phyloP scores from a whole-genome alignment of 495 filamentous ascomycete genomes.

The Neurospora sp. region DNA sequence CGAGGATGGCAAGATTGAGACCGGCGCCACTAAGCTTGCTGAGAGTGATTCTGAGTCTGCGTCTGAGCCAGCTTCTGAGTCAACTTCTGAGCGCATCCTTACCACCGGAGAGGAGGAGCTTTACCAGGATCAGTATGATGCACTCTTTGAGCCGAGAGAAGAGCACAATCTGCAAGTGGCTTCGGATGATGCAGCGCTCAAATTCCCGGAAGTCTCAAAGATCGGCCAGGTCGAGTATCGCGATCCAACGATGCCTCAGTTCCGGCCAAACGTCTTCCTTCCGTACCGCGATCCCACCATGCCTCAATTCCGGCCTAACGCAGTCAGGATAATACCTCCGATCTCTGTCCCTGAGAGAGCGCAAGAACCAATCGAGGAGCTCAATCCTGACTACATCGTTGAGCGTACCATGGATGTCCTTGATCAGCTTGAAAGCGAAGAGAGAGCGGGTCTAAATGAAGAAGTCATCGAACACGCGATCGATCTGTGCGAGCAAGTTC shows the following conservation, averaged over 20 bases:
- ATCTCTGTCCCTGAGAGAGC: background rate
- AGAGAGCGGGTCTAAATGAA: background rate
- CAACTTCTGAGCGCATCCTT: background rate
- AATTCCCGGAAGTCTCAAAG: background rate
- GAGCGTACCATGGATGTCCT: background rate
- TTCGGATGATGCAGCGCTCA: background rate
- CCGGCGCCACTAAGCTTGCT: background rate
- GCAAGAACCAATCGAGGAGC: background rate
- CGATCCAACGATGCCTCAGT: background rate
- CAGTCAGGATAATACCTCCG: background rate
- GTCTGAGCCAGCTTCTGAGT: background rate
- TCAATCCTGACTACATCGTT: background rate
- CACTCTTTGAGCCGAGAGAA: background rate
- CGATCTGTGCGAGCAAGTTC: background rate
- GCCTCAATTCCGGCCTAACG: background rate
- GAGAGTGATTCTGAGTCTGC: background rate
- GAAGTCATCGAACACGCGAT: background rate
- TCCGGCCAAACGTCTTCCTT: background rate
- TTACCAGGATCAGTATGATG: background rate
- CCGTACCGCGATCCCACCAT: background rate
- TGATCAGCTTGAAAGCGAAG: background rate
- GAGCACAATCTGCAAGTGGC: background rate
- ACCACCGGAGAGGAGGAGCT: background rate
- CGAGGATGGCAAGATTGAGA: background rate
- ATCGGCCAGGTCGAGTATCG: background rate